Percentiles rank a stretch among this genome's conserved stretches.
Conservation (phyloP, 1,139 yeast genomes). For the Taphrina wiesneri region DNA sequence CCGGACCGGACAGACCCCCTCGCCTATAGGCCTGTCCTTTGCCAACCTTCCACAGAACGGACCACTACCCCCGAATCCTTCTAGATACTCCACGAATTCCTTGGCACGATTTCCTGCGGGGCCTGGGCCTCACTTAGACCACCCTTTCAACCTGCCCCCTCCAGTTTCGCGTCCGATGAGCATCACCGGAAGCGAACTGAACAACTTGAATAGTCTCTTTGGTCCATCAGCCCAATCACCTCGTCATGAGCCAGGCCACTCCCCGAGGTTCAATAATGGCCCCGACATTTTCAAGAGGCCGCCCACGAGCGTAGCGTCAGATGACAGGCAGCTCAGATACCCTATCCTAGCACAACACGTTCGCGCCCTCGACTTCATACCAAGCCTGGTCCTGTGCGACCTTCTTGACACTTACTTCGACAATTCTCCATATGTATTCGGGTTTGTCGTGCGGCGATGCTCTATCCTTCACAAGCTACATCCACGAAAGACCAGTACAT, state of each 20-base stretch:
- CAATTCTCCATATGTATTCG: slow-evolving; percentile 45
- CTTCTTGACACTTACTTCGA: slow-evolving; percentile 48
- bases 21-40: background rate
- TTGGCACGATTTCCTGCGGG: slow-evolving; percentile 5
- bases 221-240: background rate
- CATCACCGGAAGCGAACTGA: slow-evolving; percentile 4
- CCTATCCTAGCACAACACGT: slow-evolving; percentile 43
- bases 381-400: slow-evolving; percentile 47
- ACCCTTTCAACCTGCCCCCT: slow-evolving; percentile 8
- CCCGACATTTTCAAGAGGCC: background rate
- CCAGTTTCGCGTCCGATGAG: background rate
- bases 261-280: background rate
- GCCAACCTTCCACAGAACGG: background rate
- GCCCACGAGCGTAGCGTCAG: background rate
- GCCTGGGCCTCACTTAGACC: slow-evolving; percentile 15
- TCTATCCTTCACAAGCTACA: slow-evolving; percentile 40
- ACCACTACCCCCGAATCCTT: background rate
- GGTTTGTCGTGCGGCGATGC: slow-evolving; percentile 42
- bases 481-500: slow-evolving; percentile 46
- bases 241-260: background rate
- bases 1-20: background rate
- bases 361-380: slow-evolving; percentile 43
- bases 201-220: background rate
- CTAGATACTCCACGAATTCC: background rate
- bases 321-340: slow-evolving; percentile 39